Base-by-base conservation (phyloP, 2,329 filamentous ascomycete species). In the Microcyclosporella mali region DNA sequence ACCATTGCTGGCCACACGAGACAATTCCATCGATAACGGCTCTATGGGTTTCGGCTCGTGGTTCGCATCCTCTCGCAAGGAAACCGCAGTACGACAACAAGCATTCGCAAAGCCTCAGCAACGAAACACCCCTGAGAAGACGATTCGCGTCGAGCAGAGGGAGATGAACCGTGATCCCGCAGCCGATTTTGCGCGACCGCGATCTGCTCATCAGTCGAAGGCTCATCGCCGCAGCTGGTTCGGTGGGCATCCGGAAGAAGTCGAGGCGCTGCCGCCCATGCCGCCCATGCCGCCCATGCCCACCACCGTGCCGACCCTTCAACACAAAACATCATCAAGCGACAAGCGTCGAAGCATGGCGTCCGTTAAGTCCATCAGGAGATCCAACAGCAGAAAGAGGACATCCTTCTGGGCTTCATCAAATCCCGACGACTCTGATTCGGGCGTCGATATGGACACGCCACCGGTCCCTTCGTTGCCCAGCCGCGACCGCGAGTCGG, bases 211-310 rank as follows among this genome's bases (percentile, higher is more conserved):
- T 37, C 30, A 36, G 34, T 42, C 15, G 33, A 53, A 39, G 28
- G 51, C n/a, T n/a, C n/a, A 49, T 25, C 52, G 56, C 8, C 51
- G 50, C 37, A 58, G 56, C 44, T 56, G 53, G 53, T 57, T 58
- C 33, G 56, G 54, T 12, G 54, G 48, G 10, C 43, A 36, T 11
- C 47, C 48, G 4, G 50, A 47, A 30, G 45, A 32, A 8, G 46
- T 51, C 11, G 44, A 54, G 18, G 49, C 49, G 32, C 32, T 52
- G 11, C 50, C 50, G 19, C 19, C 45, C 14, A 41, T 51, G 12
- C 46, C 43, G 28, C 12, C 45, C 30, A 27, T 41, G 9, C 44
- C 43, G 9, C 37, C 48, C 11, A 45, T 47, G 39, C 51, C 51
- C 6, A 35, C 47, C 11, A 47, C 33, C n/a, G n/a, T 25, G 9